These are phyloP conservation scores for Clavispora vitiphila DNA, from an alignment of 805 yeast genomes.

Conservation along the genomic window DNA sequence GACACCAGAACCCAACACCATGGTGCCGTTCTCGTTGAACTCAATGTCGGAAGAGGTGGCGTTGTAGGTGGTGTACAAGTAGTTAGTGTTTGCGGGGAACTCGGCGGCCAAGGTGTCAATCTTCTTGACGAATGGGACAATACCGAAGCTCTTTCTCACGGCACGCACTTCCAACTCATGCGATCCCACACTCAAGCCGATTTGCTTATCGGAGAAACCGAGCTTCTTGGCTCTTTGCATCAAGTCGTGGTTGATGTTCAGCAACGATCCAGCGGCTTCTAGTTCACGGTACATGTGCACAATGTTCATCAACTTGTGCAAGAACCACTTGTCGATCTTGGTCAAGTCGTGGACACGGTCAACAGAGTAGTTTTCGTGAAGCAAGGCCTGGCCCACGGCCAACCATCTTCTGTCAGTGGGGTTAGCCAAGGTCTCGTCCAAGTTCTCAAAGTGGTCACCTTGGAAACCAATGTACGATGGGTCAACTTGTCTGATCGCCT, in stretches of 20 bases:
- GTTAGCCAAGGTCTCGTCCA: constrained; percentile 71
- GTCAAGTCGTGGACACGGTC: constrained; percentile 89
- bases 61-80: constrained; percentile 89
- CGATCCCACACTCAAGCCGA: constrained; percentile 81
- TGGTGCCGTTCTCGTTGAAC: constrained; percentile 90
- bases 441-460: constrained; percentile 71
- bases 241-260: constrained; percentile 60
- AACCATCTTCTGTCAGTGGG: constrained; percentile 97
- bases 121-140: constrained; percentile 90
- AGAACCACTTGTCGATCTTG: constrained; percentile 93
- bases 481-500: constrained; percentile 95
- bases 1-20: constrained; percentile 97
- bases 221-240: constrained; percentile 80
- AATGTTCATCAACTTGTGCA: constrained; percentile 87
- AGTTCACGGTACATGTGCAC: constrained; percentile 83
- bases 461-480: constrained; percentile 90
- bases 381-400: constrained; percentile 95
- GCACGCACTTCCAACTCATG: constrained; percentile 92
- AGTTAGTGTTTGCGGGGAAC: constrained; percentile 95
- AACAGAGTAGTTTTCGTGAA: constrained; percentile 86
- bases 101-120: constrained; percentile 99
- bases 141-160: constrained; percentile 78
- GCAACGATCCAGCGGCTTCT: constrained; percentile 53
- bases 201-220: constrained; percentile 95
- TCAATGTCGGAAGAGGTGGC: constrained; percentile 82